These are phyloP conservation scores for Coccomyxa subellipsoidea DNA, from an alignment of 163 green algal species.

Conservation along the genomic window DNA sequence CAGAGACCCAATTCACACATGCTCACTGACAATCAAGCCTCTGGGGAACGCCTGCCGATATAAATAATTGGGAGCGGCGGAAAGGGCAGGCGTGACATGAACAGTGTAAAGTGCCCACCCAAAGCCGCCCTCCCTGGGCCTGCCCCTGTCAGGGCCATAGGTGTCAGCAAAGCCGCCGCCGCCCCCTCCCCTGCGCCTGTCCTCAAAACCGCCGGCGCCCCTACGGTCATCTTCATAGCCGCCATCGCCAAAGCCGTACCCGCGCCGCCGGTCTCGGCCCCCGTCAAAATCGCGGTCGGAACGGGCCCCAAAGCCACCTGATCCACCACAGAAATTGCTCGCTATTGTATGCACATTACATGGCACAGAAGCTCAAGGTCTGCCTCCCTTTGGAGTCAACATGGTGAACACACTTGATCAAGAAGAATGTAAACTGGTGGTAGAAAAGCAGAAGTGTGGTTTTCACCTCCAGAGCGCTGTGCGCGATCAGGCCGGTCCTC, in stretches of 20 bases:
- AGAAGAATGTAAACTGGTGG: too few species aligned
- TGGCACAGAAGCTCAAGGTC: too few species aligned
- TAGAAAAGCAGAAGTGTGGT: too few species aligned
- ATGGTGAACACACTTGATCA: too few species aligned
- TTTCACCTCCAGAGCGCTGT: constrained; percentile 1
- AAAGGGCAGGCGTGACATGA: neutral
- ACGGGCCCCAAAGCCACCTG: neutral
- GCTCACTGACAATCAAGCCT: too few species aligned
- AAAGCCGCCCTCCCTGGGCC: neutral
- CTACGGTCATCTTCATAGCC: neutral
- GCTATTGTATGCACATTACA: too few species aligned
- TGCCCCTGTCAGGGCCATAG: neutral
- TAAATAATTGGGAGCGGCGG: too few species aligned
- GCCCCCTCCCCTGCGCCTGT: constrained; percentile 7
- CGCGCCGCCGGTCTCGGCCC: neutral
- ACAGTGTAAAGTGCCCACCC: neutral
- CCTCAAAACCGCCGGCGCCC: constrained; percentile 13
- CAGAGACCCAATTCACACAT: too few species aligned
- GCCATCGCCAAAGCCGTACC: constrained; percentile 15
- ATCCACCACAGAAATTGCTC: neutral
- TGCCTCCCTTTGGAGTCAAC: too few species aligned
- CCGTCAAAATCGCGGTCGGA: neutral
- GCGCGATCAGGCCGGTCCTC: neutral
- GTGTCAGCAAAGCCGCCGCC: constrained; percentile 3
- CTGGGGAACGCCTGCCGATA: too few species aligned